Evolutionary conservation across 805 yeast genomes (phyloP).

Genomic region (Priceomyces melissophilus): DNA sequence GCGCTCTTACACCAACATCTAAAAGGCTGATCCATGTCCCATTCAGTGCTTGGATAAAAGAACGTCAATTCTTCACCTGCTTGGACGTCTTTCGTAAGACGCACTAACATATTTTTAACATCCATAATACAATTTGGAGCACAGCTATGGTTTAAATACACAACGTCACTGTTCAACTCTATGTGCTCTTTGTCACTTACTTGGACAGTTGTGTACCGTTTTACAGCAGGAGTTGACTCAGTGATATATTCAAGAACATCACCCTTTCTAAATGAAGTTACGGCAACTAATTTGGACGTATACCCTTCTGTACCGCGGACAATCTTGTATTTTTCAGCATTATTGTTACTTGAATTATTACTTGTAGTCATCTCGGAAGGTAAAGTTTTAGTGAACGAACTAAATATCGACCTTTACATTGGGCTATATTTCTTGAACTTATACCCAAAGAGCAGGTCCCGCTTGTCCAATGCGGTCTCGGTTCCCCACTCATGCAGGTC

Average conservation of each 20-base stretch:
- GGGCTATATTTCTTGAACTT: too few species aligned
- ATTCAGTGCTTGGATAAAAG: slow-evolving; percentile 6
- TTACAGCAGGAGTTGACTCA: slow-evolving; percentile 1
- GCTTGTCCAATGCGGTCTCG: too few species aligned
- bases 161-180: slow-evolving; percentile 6
- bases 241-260: slow-evolving; percentile 4
- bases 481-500: too few species aligned
- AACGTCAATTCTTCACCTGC: slow-evolving; percentile 4
- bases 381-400: too few species aligned
- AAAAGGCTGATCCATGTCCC: slow-evolving; percentile 7
- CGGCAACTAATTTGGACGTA: slow-evolving; percentile 5
- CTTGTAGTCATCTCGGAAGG: too few species aligned
- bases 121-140: slow-evolving; percentile 5
- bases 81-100: slow-evolving; percentile 5
- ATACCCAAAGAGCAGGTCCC: too few species aligned
- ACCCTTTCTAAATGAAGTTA: slow-evolving; percentile 3
- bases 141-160: slow-evolving; percentile 6
- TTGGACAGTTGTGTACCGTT: slow-evolving; percentile 5
- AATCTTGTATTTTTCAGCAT: slow-evolving; percentile 1
- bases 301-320: slow-evolving; percentile 2
- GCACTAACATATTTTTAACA: slow-evolving; percentile 5
- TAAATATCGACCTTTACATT: too few species aligned
- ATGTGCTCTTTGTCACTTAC: slow-evolving; percentile 5
- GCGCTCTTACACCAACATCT: slow-evolving; percentile 6
- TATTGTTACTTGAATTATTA: not conserved